These are phyloP conservation scores for Coemansia sp. DNA, from an alignment of 192 early-diverging fungal species.

Conservation along the genomic window DNA sequence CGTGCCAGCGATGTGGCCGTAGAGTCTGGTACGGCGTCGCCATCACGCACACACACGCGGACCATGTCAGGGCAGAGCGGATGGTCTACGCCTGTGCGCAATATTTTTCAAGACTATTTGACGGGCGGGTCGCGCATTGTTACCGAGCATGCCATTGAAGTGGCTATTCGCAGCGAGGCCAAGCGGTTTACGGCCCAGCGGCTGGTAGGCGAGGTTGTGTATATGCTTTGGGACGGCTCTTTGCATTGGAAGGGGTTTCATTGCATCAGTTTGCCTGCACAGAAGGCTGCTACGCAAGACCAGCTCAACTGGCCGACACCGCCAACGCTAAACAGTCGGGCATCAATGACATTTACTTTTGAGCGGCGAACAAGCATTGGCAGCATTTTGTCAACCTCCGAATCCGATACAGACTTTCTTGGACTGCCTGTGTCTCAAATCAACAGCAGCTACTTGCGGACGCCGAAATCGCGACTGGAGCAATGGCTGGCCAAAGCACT, in stretches of 20 bases:
- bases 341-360: not conserved
- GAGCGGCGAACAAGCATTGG: conserved; percentile 6
- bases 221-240: conserved; percentile 36
- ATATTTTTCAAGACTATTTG: conserved; percentile 26
- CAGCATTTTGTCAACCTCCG: not conserved
- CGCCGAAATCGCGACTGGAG: conserved; percentile 9
- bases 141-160: conserved; percentile 32
- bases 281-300: not conserved
- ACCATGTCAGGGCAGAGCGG: not conserved
- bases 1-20: conserved; percentile 20
- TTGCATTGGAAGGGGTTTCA: conserved; percentile 44
- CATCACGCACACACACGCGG: not conserved
- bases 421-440: too few species aligned
- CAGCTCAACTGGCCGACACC: too few species aligned
- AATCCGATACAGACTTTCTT: too few species aligned
- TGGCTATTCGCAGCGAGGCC: conserved; percentile 39
- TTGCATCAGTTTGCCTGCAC: conserved; percentile 14
- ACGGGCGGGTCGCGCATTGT: conserved; percentile 28
- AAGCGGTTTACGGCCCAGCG: conserved; percentile 38
- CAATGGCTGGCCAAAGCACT: conserved; percentile 18
- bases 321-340: too few species aligned
- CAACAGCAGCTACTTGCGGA: not conserved
- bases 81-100: conserved; percentile 14
- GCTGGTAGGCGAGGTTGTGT: conserved; percentile 32
- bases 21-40: conserved; percentile 15